Evolutionary conservation across 2,329 filamentous ascomycete species (phyloP), one percentile per base, ranked within the genome.

Genomic region (Penicillium rolfsii): DNA sequence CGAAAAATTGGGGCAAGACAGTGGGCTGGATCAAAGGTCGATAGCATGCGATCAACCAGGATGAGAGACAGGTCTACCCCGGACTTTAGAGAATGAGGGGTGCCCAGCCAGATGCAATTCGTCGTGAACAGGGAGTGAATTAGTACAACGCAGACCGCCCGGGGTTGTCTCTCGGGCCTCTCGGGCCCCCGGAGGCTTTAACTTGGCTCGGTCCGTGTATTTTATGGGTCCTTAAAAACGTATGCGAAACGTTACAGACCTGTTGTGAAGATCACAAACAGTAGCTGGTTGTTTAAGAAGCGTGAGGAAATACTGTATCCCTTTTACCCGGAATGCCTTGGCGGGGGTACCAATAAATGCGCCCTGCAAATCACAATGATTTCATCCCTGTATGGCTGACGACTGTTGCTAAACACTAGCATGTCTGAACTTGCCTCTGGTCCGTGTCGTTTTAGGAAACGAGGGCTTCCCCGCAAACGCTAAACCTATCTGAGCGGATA

Each of bases 371-470:
- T 48, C 45, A 48, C 45, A 48, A 28, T n/a, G 14, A 28, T 28
- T 28, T 3, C 2, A 30, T 48, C 26, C 45, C 45, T 7, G 14
- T 16, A n/a, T 30, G 26, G 26, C 8, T 8, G n/a, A 16, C n/a
- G 38, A 14, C 28, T n/a, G 28, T 16, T 22, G 6, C 52, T 26
- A 41, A n/a, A 22, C 36, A 30, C 52, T 24, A 43, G 35, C 12
- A 43, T n/a, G 24, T 54, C 35, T 41, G 7, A 28, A 43, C 46
- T 50, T 35, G 30, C 28, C 45, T n/a, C 4, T 14, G 43, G 14
- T 54, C 52, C 52, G 52, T 54, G 52, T 43, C 52, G 4, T 11
- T 43, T 54, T 41, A 16, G 52, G 52, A 54, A 35, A 19, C 11
- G n/a, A 36, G 40, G 40, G 11, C 7, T 54, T 54, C 38, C 52